These are phyloP conservation scores for Odontarrhena argentea DNA, from an alignment of 345 rosid species.

Conservation along the genomic window DNA sequence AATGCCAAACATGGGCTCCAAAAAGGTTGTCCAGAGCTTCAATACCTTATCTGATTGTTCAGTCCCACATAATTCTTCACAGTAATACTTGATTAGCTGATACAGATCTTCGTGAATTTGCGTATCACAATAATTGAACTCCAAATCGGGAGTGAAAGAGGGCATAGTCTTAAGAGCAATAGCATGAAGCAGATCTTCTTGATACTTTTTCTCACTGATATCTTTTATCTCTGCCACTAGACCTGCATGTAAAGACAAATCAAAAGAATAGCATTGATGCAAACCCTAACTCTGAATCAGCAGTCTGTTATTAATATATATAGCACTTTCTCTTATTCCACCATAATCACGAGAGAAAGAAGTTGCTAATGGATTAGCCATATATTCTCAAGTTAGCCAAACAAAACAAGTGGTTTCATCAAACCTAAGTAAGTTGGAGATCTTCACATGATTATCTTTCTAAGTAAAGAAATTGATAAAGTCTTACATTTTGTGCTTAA, in stretches of 20 bases:
- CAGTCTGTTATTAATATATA: background rate
- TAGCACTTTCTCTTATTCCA: conserved; percentile 1
- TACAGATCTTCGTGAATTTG: conserved; percentile 86
- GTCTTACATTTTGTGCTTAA: conserved; percentile 82
- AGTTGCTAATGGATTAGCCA: conserved; percentile 7
- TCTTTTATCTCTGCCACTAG: conserved; percentile 88
- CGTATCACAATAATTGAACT: conserved; percentile 70
- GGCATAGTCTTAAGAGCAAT: conserved; percentile 73
- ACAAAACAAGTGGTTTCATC: conserved; percentile 10
- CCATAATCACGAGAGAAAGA: conserved; percentile 12
- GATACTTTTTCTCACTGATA: conserved; percentile 77
- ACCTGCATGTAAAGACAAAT: conserved; percentile 51
- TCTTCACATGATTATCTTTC: conserved; percentile 13
- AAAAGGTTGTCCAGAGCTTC: conserved; percentile 87
- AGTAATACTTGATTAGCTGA: conserved; percentile 85
- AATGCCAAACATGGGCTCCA: conserved; percentile 86
- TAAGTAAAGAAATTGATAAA: background rate
- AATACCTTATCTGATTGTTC: conserved; percentile 84
- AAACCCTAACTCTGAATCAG: conserved; percentile 13
- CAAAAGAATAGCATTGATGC: conserved; percentile 14
- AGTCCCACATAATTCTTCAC: conserved; percentile 78
- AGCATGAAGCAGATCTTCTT: conserved; percentile 77
- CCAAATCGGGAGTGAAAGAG: conserved; percentile 66
- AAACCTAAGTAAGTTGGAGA: conserved; percentile 25
- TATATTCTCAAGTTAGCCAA: conserved; percentile 9